Evolutionary conservation across 2,329 filamentous ascomycete species (phyloP), one percentile per base, ranked within the genome.

Genomic region (Coniochaeta sp.): DNA sequence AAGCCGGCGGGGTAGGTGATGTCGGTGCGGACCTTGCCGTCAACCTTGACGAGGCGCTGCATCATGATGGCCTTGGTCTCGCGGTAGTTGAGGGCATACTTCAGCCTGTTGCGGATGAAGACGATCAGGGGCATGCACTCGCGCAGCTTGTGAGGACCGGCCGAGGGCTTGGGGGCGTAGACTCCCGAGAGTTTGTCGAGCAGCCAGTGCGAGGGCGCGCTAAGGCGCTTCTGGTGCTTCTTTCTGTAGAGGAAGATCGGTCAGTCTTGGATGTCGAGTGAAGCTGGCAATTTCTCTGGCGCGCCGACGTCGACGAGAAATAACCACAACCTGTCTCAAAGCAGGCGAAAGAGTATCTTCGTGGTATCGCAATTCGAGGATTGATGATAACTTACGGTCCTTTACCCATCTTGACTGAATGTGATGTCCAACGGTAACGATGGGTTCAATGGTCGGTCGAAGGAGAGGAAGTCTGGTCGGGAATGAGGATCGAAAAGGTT

Each of bases 201-300:
- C 74, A 99, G 89, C 94, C 94, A 99, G 87, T 97, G 94, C 75
- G 89, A 95, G 73, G 94, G 94, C 74, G 94, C 94, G 79, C 89
- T 94, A 74, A 97, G 85, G 83, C 94, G 91, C 91, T 99, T 97
- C 80, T 97, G 92, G 81, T 99, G 94, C 88, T 96, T 96, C 85
- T 94, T 95, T 78, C 87, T 91, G 71, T 69, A 58, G 58, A 58
- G 26, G 58, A 58, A 27, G 63, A 63, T 70, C 62, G 58, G 51
- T 56, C 50, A 58, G 60, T 63, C 57, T 40, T 51, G 32, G 48
- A 22, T 49, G 9, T 46, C 48, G 38, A 32, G 18, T 20, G 28
- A 18, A 51, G n/a, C 48, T 20, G 30, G 33, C 27, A n/a, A n/a
- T 27, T 27, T 7, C n/a, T 45, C 42, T 3, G 5, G 22, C 42